Evolutionary conservation across 148 eudicot species (phyloP).

Genomic region (Rhododendron griersonianum): DNA sequence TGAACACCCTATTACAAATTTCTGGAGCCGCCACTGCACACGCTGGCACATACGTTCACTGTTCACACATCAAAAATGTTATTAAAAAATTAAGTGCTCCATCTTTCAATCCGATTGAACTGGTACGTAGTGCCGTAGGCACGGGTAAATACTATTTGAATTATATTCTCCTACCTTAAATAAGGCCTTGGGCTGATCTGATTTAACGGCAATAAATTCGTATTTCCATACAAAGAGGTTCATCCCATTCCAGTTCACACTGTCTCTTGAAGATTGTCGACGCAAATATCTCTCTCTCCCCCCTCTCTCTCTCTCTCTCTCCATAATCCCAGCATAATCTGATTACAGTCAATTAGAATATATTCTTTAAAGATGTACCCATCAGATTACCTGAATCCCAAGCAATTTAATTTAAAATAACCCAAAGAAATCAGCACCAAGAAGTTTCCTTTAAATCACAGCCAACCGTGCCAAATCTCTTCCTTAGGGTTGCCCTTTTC

Average conservation of each 20-base stretch:
- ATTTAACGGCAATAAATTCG: background rate
- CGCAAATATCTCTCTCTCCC: background rate
- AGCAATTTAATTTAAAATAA: background rate
- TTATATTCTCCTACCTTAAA: background rate
- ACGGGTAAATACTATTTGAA: too few species aligned
- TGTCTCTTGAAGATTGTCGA: background rate
- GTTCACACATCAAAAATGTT: too few species aligned
- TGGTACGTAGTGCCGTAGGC: too few species aligned
- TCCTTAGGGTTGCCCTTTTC: conserved; percentile 26
- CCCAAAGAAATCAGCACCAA: background rate
- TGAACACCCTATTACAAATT: too few species aligned
- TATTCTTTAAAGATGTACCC: background rate
- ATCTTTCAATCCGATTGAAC: too few species aligned
- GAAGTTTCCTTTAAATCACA: conserved; percentile 11
- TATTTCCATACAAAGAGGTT: background rate
- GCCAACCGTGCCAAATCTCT: conserved; percentile 24
- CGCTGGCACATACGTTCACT: too few species aligned
- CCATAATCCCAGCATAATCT: background rate
- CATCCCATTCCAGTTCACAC: background rate
- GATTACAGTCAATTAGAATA: background rate
- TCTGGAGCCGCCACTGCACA: too few species aligned
- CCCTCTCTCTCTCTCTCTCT: background rate
- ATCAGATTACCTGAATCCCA: background rate
- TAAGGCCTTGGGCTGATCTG: background rate
- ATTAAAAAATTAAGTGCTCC: too few species aligned